These are phyloP conservation scores for Wolfiporia cocos DNA, from an alignment of 1,284 basidiomycete genomes.

Conservation along the genomic window DNA sequence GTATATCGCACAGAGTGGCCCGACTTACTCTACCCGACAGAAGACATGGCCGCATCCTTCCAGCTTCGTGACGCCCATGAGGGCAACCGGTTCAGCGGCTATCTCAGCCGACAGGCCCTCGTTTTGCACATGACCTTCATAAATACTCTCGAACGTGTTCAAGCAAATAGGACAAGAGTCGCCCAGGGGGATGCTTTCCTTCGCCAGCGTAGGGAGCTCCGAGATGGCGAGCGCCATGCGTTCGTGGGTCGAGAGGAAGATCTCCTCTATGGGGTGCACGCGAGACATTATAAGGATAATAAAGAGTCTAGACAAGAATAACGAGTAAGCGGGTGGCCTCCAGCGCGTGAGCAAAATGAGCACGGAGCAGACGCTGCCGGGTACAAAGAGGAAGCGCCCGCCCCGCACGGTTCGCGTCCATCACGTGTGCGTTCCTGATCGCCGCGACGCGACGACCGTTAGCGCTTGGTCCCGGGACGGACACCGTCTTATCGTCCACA, in stretches of 20 bases:
- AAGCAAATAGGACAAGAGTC: constrained; percentile 64
- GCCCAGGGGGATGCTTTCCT: constrained; percentile 37
- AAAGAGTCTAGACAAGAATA: not conserved
- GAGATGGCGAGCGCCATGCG: constrained; percentile 28
- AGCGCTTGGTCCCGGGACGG: no score
- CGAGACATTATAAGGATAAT: not conserved
- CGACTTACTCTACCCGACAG: constrained; percentile 55
- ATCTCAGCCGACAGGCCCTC: constrained; percentile 12
- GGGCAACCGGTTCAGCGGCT: constrained; percentile 9
- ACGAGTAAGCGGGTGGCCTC: not conserved
- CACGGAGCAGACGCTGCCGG: not conserved
- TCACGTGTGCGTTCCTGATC: constrained; percentile 17
- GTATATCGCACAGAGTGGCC: constrained; percentile 2
- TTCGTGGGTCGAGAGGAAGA: constrained; percentile 15
- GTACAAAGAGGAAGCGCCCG: constrained; percentile 14
- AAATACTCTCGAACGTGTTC: constrained; percentile 38
- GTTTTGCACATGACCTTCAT: constrained; percentile 27
- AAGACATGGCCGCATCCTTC: constrained; percentile 58
- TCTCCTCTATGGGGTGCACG: constrained; percentile 2
- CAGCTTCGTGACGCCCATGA: constrained; percentile 48
- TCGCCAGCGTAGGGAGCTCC: constrained; percentile 37
- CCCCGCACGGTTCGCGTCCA: constrained; percentile 27
- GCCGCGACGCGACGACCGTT: no score
- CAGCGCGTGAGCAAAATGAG: not conserved
- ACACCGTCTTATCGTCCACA: no score